Evolutionary conservation across 192 early-diverging fungal species (phyloP), one percentile per base, ranked within the genome.

Genomic region (Coemansia reversa): DNA sequence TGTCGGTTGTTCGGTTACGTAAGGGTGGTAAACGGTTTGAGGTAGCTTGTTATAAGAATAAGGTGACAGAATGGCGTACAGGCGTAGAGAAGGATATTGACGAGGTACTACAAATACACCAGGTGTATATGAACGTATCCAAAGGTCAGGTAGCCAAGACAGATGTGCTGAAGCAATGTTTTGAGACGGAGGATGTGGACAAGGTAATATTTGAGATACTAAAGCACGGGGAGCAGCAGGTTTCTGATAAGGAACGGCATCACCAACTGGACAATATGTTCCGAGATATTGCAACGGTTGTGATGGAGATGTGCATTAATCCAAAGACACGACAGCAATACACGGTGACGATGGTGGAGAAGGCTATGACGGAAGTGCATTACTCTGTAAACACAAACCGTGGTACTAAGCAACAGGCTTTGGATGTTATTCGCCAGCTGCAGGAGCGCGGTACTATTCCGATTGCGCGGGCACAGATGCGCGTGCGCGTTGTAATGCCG

Each of bases 11-110:
- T 18, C 91, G 94, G 45, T 81, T 97, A 60, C 91, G 92, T 66
- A 97, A 96, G 80, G 95, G 94, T 28, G 97, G 97, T 42, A 97
- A 95, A 76, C 88, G 97, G 30, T 99, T 98, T 64, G 97, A 99
- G 72, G 86, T 99, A 42, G 97, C 97, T 11, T 97, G 93, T 76
- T 99, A 98, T 83, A 97, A 97, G 74, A 99, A 98, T 85, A 98
- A 99, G 75, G 95, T 97, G 30, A 78, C 92, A 60, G 95, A 99
- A 77, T 97, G 94, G 94, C 84, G 95, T 42, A 93, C 83, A 22
- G 88, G 91, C 49, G 90, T 95, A 48, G 96, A 99, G 69, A 97
- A 92, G 49, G 93, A 99, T 77, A 78, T 99, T 19, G 93, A 97
- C 74, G 92, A 98, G 71, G 96, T 99, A 30, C 72, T 99, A 54